Conservation (phyloP, 2,329 filamentous ascomycete genomes). For the Immersiporthe knoxdaviesiana region DNA sequence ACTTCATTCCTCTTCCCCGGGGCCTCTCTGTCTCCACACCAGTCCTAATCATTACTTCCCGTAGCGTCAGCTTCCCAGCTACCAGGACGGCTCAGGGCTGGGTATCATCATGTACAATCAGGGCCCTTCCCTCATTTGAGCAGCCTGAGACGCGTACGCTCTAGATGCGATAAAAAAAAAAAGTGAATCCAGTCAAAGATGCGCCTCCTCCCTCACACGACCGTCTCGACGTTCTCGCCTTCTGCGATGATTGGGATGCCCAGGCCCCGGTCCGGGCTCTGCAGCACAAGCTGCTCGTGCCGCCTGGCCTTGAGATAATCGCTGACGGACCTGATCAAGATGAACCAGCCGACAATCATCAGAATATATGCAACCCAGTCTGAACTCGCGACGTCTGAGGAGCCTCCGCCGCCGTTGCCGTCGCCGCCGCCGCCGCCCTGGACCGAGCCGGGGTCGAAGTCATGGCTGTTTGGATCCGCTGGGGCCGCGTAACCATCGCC, state of each 20-base stretch:
- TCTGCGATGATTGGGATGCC: slow-evolving; percentile 84
- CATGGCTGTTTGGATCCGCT: slow-evolving; percentile 85
- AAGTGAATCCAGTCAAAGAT: background rate
- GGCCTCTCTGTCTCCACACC: background rate
- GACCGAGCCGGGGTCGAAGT: slow-evolving; percentile 78
- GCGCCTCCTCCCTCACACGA: slow-evolving; percentile 56
- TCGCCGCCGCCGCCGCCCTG: slow-evolving; percentile 42
- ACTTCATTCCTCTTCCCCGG: background rate
- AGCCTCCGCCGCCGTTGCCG: slow-evolving; percentile 45
- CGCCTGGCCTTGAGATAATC: slow-evolving; percentile 86
- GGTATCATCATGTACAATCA: background rate
- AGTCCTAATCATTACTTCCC: background rate
- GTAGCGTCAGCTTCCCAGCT: background rate
- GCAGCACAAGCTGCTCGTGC: slow-evolving; percentile 90
- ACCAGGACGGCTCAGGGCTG: background rate
- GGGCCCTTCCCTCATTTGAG: background rate
- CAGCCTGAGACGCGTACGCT: background rate
- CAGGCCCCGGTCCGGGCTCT: slow-evolving; percentile 87
- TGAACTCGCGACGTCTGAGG: slow-evolving; percentile 66
- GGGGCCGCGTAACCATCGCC: slow-evolving; percentile 65
- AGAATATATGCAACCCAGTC: slow-evolving; percentile 92
- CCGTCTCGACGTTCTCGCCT: slow-evolving; percentile 77
- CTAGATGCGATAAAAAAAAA: background rate
- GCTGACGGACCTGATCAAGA: slow-evolving; percentile 89
- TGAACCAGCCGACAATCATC: slow-evolving; percentile 99